Percentiles rank a stretch among this genome's conserved stretches.
Evolutionary conservation across 2,329 filamentous ascomycete species (phyloP).

Genomic region (Sclerotinia sclerotiorum): DNA sequence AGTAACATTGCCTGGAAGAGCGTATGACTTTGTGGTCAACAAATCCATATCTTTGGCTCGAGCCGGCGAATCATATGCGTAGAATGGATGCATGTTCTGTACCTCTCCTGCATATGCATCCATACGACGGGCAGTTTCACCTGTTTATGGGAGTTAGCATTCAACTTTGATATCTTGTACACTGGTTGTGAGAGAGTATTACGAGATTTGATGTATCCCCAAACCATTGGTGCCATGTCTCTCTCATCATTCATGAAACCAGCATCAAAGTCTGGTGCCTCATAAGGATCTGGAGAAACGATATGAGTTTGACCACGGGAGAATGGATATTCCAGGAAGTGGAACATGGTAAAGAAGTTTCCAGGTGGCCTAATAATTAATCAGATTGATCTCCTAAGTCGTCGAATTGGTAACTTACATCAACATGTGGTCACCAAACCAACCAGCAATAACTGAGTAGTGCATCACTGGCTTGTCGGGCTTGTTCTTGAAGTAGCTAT

Average conservation of each 20-base stretch:
- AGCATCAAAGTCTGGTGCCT: constrained; percentile 72
- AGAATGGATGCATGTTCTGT: constrained; percentile 65
- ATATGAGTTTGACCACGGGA: constrained; percentile 63
- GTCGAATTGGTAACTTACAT: constrained; percentile 45
- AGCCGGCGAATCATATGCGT: constrained; percentile 67
- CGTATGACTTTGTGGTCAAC: constrained; percentile 72
- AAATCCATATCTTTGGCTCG: constrained; percentile 72
- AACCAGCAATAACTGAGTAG: constrained; percentile 72
- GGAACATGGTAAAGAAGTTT: constrained; percentile 55
- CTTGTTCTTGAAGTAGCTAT: constrained; percentile 81
- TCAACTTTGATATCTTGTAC: not conserved
- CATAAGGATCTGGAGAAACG: constrained; percentile 63
- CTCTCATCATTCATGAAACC: constrained; percentile 85
- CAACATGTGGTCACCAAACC: constrained; percentile 59
- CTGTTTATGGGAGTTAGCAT: constrained; percentile 42
- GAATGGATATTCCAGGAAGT: constrained; percentile 60
- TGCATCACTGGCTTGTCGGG: constrained; percentile 87
- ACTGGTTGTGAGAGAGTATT: constrained; percentile 48
- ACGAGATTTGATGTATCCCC: constrained; percentile 59
- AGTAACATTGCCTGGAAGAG: constrained; percentile 53
- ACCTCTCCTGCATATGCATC: constrained; percentile 52
- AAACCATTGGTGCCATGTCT: constrained; percentile 82
- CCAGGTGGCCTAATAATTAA: constrained; percentile 41
- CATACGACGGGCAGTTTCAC: constrained; percentile 60
- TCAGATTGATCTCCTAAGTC: constrained; percentile 42